phyloP scores from a whole-genome alignment of 768 basidiomycete genomes.

The Basidioascus undulatus region DNA sequence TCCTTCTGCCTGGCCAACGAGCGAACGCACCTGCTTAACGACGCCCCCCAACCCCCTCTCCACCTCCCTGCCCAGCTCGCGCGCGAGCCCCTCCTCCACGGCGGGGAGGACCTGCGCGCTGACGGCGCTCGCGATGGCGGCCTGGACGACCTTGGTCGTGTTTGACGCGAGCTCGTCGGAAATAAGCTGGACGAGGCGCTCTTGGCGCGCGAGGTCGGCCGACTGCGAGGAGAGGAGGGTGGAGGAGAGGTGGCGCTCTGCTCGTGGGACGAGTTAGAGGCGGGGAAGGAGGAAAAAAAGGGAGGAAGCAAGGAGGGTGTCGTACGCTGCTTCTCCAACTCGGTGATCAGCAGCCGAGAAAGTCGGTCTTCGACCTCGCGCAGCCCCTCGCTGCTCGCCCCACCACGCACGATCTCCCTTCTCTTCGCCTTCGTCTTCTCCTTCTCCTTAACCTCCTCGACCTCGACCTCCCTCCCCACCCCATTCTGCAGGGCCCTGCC shows the following conservation, averaged over 20 bases:
- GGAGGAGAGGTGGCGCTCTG: constrained; percentile 66
- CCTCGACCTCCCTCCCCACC: no score
- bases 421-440: no score
- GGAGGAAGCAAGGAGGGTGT: no score
- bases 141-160: constrained; percentile 68
- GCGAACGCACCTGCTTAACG: constrained; percentile 39
- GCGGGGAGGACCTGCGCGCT: constrained; percentile 64
- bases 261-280: neutral
- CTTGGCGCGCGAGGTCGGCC: constrained; percentile 62
- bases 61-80: constrained; percentile 53
- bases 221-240: constrained; percentile 54
- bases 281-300: constrained; percentile 1
- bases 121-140: constrained; percentile 66
- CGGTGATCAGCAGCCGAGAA: constrained; percentile 54
- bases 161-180: constrained; percentile 71
- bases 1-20: neutral
- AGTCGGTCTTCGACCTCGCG: constrained; percentile 65
- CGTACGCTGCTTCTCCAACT: constrained; percentile 81
- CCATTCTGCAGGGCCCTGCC: no score
- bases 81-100: constrained; percentile 50
- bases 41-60: constrained; percentile 46
- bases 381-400: no score
- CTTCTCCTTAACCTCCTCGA: no score
- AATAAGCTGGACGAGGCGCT: constrained; percentile 68
- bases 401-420: no score